Conservation (phyloP, 1,139 yeast species). For the Candida labiduridarum region DNA sequence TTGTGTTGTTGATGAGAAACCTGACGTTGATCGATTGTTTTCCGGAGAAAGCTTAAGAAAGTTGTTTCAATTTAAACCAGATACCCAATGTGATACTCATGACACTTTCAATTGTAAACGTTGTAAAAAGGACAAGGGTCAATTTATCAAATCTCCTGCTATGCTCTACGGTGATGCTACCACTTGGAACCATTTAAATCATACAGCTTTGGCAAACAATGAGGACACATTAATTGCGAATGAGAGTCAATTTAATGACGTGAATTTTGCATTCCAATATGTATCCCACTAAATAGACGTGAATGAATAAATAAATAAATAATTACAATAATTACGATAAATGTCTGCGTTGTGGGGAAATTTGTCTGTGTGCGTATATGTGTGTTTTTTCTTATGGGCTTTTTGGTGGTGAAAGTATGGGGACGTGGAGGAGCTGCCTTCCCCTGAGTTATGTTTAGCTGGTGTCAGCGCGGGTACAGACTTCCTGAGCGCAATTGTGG, state of each 20-base stretch:
- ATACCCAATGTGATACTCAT: constrained; percentile 87
- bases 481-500: background rate
- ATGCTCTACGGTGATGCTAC: constrained; percentile 98
- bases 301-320: too few species aligned
- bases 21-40: constrained; percentile 90
- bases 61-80: constrained; percentile 68
- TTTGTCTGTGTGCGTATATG: background rate
- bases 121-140: constrained; percentile 62
- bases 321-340: background rate
- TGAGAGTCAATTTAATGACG: constrained; percentile 68
- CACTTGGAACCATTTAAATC: constrained; percentile 91
- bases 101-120: constrained; percentile 88
- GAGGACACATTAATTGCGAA: constrained; percentile 78
- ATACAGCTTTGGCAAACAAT: constrained; percentile 57
- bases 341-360: background rate
- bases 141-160: constrained; percentile 68
- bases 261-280: constrained; percentile 90
- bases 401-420: background rate
- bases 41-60: constrained; percentile 79
- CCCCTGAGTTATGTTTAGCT: too few species aligned
- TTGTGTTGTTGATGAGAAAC: constrained; percentile 95
- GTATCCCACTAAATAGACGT: constrained; percentile 61
- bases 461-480: background rate
- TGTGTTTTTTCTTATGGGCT: background rate
- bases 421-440: too few species aligned